phyloP scores from a whole-genome alignment of 805 yeast genomes.

The Pichia kluyveri region DNA sequence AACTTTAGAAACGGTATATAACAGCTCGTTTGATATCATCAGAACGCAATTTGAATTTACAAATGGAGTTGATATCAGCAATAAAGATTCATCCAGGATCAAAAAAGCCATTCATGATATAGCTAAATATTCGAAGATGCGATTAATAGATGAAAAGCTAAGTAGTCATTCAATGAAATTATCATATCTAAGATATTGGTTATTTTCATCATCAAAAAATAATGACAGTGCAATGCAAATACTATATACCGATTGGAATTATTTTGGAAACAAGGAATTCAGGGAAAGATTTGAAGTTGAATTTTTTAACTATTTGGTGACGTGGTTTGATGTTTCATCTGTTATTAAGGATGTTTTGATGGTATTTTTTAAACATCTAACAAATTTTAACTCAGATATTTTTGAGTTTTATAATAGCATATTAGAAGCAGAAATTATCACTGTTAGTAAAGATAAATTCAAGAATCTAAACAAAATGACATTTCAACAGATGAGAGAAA shows the following conservation, averaged over 20 bases:
- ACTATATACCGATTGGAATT: constrained; percentile 23
- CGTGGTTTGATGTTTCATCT: neutral
- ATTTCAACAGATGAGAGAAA: neutral
- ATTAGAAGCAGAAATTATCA: neutral
- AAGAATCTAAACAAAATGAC: neutral
- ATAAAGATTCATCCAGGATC: constrained; percentile 2
- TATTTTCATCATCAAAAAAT: constrained; percentile 1
- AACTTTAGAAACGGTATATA: neutral
- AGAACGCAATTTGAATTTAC: constrained; percentile 4
- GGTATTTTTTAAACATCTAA: constrained; percentile 8
- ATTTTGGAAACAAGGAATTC: constrained; percentile 16
- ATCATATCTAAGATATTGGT: constrained; percentile 5
- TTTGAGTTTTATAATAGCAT: neutral
- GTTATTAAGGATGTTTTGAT: constrained; percentile 1
- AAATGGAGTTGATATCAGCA: neutral
- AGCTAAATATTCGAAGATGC: neutral
- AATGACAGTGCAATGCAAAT: constrained; percentile 10
- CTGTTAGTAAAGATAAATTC: neutral
- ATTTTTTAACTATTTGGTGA: constrained; percentile 12
- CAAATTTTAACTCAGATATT: neutral
- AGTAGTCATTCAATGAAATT: neutral
- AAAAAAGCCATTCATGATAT: constrained; percentile 5
- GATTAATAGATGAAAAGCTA: neutral
- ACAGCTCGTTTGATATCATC: constrained; percentile 1
- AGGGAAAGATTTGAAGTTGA: constrained; percentile 15